Evolutionary conservation across 495 filamentous ascomycete species (phyloP), one percentile per base, ranked within the genome.

Genomic region (Polyplosphaeria fusca): DNA sequence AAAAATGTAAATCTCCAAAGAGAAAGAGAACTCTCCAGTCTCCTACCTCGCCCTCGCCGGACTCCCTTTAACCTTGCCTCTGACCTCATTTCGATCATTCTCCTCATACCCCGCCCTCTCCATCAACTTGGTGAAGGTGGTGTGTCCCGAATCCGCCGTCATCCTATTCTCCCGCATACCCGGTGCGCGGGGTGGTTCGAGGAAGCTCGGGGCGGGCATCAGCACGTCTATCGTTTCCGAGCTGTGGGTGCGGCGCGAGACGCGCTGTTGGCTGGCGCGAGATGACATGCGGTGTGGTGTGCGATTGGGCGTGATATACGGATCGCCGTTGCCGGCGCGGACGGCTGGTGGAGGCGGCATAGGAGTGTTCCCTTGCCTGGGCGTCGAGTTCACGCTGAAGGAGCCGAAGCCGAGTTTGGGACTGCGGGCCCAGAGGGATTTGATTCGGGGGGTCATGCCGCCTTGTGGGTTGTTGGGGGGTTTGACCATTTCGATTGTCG

Each of bases 61-160:
- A 45, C 58, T 51, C 27, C 46, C n/a, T n/a, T n/a, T n/a, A n/a
- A n/a, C n/a, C n/a, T n/a, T n/a, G n/a, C n/a, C n/a, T n/a, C n/a
- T 25, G 12, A 62, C 46, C n/a, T 51, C 25, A 1, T 61, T 48
- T 19, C 44, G 22, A 18, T 16, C 27, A 16, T 64, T 42, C 69
- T 68, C 60, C 68, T 73, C 42, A 81, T 57, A 77, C 11, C 76
- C 78, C 1, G 78, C 83, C 18, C 72, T 68, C 60, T 82, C 77
- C 73, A 89, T 81, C 72, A 89, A 75, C 57, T 82, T 78, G 23
- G 76, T 78, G 60, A 89, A 87, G 2, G 82, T 86, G 16, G 83
- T 88, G 55, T 79, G 55, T 14, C 60, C 35, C 40, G 52, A 45
- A 19, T 55, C 59, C 11, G 26, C 18, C 23, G 59, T 70, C 32